Conservation (phyloP, 1,284 basidiomycete genomes). For the Trichosporon coremiiforme region DNA sequence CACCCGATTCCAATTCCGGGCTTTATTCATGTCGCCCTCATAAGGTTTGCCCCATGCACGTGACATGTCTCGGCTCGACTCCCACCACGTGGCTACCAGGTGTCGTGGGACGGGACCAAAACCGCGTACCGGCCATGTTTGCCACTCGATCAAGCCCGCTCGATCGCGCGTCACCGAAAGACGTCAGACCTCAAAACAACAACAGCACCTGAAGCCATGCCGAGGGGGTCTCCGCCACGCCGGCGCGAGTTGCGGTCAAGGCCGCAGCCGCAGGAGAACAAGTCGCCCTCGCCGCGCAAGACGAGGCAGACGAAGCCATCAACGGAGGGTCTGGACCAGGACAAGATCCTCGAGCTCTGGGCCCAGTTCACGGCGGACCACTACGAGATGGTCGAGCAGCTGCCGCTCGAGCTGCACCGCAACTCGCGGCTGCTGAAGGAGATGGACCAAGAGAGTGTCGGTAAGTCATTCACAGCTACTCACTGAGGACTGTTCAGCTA, state of each 20-base stretch:
- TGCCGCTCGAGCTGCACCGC: constrained; percentile 79
- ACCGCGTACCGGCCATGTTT: neutral
- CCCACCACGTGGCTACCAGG: neutral
- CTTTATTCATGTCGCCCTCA: neutral
- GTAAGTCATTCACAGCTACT: constrained; percentile 56
- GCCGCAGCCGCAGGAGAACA: neutral
- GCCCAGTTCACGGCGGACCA: constrained; percentile 75
- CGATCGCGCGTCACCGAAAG: constrained; percentile 4
- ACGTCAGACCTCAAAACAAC: neutral
- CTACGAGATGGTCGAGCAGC: constrained; percentile 80
- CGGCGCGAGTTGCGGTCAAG: constrained; percentile 15
- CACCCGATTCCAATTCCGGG: constrained; percentile 4
- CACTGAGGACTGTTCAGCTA: neutral
- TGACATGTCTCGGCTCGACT: neutral
- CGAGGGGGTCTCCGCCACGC: neutral
- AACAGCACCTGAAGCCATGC: neutral
- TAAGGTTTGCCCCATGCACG: neutral
- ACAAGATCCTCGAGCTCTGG: constrained; percentile 64
- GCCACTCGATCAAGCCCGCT: neutral
- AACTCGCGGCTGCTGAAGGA: constrained; percentile 78
- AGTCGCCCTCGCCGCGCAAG: constrained; percentile 19
- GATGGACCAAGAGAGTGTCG: constrained; percentile 71
- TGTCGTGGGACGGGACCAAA: neutral
- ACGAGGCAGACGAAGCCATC: constrained; percentile 20
- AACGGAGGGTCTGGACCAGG: constrained; percentile 28